A percentile compares a stretch with the other conserved stretches of the same genome.
phyloP scores from a whole-genome alignment of 805 yeast species.

The Naumovozyma baii region DNA sequence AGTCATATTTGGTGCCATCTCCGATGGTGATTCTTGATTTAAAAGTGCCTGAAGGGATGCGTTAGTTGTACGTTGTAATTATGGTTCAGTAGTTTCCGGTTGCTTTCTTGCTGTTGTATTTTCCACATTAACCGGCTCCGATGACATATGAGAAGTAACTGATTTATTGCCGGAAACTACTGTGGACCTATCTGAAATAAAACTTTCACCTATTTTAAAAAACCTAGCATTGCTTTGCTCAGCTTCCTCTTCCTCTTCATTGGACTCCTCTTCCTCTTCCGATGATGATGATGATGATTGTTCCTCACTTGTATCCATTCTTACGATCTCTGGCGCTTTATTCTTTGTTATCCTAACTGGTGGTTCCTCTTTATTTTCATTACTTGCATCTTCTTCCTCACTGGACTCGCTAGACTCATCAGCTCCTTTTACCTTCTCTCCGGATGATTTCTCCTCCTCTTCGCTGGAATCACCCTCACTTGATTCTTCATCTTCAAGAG shows the following conservation, averaged over 20 bases:
- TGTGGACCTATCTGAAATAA: conserved; percentile 2
- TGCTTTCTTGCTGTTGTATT: conserved; percentile 1
- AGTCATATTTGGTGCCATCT: conserved; percentile 17
- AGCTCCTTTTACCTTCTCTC: too few species aligned
- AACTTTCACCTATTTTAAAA: conserved; percentile 4
- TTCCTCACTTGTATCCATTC: conserved; percentile 3
- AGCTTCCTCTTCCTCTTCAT: conserved; percentile 7
- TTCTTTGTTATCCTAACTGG: too few species aligned
- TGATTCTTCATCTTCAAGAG: conserved; percentile 3
- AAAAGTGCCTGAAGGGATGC: too few species aligned
- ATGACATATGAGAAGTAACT: too few species aligned
- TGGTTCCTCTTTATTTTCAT: conserved; percentile 2
- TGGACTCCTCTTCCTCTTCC: conserved; percentile 3
- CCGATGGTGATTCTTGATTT: conserved; percentile 12
- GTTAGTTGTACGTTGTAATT: too few species aligned
- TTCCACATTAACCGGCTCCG: neutral
- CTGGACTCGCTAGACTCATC: too few species aligned
- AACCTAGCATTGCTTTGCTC: conserved; percentile 2
- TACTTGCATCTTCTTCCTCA: conserved; percentile 5
- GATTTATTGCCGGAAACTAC: too few species aligned
- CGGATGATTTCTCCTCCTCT: conserved; percentile 2
- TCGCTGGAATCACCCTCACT: conserved; percentile 3
- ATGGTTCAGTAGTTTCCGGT: conserved; percentile 4
- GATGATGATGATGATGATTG: conserved; percentile 5
- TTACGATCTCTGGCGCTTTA: conserved; percentile 10